These are phyloP conservation scores for Liquidambar formosana DNA, from an alignment of 164 flowering plant genomes.

Conservation along the genomic window DNA sequence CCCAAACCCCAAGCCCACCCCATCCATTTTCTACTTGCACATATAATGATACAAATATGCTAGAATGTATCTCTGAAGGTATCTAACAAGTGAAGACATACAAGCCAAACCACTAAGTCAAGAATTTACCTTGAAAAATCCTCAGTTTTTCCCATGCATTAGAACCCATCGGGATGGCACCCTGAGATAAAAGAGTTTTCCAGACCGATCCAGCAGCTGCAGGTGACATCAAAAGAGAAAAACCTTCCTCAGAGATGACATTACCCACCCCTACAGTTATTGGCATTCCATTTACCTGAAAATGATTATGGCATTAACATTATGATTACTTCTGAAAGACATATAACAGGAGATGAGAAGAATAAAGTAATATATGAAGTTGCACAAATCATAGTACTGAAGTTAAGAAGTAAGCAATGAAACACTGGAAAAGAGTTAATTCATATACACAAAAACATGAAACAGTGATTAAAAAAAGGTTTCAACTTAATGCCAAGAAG, in stretches of 20 bases:
- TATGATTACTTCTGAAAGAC: not conserved
- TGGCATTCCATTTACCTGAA: constrained; percentile 81
- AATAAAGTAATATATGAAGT: not conserved
- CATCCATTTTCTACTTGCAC: too few species aligned
- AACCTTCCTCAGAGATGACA: constrained; percentile 71
- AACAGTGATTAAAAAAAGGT: too few species aligned
- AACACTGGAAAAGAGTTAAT: too few species aligned
- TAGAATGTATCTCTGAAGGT: not conserved
- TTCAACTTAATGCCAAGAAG: too few species aligned
- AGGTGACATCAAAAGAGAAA: constrained; percentile 68
- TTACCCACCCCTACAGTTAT: constrained; percentile 85
- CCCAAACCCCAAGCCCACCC: too few species aligned
- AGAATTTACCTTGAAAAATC: constrained; percentile 61
- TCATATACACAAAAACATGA: too few species aligned
- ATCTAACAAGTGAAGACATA: not conserved
- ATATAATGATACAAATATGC: too few species aligned
- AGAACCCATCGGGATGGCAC: constrained; percentile 78
- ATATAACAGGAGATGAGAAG: not conserved
- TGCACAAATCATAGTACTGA: not conserved
- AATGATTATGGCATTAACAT: not conserved
- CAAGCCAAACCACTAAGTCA: constrained; percentile 3
- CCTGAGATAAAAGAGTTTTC: constrained; percentile 65
- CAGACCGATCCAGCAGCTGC: constrained; percentile 69
- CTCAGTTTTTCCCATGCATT: constrained; percentile 79
- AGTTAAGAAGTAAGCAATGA: not conserved